A percentile compares a stretch with the other conserved stretches of the same genome.
phyloP scores from a whole-genome alignment of 2,329 filamentous ascomycete species.

The Thelonectria discophora region DNA sequence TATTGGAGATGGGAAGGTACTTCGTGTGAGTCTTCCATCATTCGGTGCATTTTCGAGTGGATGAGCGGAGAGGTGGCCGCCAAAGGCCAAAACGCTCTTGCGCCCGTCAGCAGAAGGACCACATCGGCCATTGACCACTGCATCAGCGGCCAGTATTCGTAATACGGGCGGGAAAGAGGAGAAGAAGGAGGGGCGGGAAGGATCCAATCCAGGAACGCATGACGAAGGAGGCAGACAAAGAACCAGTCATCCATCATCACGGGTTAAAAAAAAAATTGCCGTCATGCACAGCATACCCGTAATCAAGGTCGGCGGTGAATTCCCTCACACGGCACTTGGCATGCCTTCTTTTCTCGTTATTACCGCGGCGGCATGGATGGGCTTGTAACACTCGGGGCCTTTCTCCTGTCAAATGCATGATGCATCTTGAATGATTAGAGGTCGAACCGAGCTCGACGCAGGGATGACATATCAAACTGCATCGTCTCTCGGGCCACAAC shows the following conservation, averaged over 20 bases:
- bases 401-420: constrained; percentile 1
- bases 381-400: constrained; percentile 2
- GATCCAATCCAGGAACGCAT: constrained; percentile 17
- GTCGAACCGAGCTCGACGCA: background rate
- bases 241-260: background rate
- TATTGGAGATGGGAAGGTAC: background rate
- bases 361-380: background rate
- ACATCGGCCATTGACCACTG: background rate
- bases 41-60: background rate
- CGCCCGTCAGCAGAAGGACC: constrained; percentile 9
- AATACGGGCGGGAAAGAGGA: background rate
- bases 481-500: constrained; percentile 10
- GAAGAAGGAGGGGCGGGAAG: constrained; percentile 20
- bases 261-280: background rate
- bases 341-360: constrained; percentile 1
- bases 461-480: background rate
- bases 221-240: constrained; percentile 18
- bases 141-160: background rate
- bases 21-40: background rate
- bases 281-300: constrained; percentile 9
- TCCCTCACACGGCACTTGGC: constrained; percentile 9
- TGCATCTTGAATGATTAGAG: background rate
- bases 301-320: constrained; percentile 1
- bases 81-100: constrained; percentile 7
- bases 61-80: background rate